Evolutionary conservation across 2,329 filamentous ascomycete species (phyloP).

Genomic region (Fusarium sp.): DNA sequence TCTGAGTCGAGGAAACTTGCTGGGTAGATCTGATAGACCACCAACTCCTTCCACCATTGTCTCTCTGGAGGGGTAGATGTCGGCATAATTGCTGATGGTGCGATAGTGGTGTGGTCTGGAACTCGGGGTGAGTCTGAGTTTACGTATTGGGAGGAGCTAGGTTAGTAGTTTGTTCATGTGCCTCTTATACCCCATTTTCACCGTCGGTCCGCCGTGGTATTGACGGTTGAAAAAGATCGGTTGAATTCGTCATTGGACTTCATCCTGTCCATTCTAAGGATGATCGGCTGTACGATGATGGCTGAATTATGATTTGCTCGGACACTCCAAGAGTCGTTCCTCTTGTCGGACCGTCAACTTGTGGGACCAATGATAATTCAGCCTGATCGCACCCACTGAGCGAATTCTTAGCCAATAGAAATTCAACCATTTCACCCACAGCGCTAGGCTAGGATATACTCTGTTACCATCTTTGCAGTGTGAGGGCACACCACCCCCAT

Average conservation of each 20-base stretch:
- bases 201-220: background rate
- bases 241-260: background rate
- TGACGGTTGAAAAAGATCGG: background rate
- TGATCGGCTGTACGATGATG: background rate
- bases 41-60: slow-evolving; percentile 35
- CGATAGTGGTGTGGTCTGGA: background rate
- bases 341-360: background rate
- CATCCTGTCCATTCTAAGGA: background rate
- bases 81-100: slow-evolving; percentile 6
- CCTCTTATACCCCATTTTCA: background rate
- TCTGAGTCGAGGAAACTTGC: slow-evolving; percentile 68
- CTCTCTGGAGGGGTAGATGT: slow-evolving; percentile 2
- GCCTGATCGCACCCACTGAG: background rate
- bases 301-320: slow-evolving; percentile 28
- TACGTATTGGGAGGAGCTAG: background rate
- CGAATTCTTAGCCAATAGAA: background rate
- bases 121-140: background rate
- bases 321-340: background rate
- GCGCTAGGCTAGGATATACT: background rate
- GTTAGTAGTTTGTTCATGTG: background rate
- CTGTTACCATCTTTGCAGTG: background rate
- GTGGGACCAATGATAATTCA: background rate
- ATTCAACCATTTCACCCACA: background rate
- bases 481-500: background rate
- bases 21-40: slow-evolving; percentile 67